These are phyloP conservation scores for Dipodascus albidus DNA, from an alignment of 805 yeast species.

Conservation along the genomic window DNA sequence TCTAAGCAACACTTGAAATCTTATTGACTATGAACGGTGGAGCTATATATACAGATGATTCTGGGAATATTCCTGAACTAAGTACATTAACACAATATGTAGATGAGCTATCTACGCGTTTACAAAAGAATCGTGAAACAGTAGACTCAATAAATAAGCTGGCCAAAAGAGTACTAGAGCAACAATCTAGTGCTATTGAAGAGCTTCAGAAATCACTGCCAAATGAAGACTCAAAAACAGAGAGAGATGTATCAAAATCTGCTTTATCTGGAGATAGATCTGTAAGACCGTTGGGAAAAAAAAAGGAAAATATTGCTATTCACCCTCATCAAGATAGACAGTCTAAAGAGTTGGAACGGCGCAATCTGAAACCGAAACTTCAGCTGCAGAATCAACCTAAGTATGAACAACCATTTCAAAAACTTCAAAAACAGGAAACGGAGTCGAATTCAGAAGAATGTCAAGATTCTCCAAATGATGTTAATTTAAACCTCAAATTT, in stretches of 20 bases:
- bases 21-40: not conserved
- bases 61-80: constrained; percentile 3
- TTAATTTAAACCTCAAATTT: constrained; percentile 11
- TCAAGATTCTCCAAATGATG: not conserved
- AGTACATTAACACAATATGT: constrained; percentile 17
- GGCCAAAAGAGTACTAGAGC: constrained; percentile 15
- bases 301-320: not conserved
- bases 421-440: not conserved
- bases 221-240: not conserved
- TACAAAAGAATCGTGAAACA: constrained; percentile 17
- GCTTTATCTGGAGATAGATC: not conserved
- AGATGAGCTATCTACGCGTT: constrained; percentile 18
- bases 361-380: not conserved
- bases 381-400: not conserved
- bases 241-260: not conserved
- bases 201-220: not conserved
- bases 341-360: not conserved
- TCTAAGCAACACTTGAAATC: no score
- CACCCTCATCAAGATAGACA: not conserved
- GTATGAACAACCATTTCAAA: not conserved
- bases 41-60: not conserved
- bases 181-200: constrained; percentile 4
- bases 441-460: no score
- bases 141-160: constrained; percentile 12
- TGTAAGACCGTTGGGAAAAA: not conserved